Base-by-base conservation (phyloP, 306 rosid species). In the Castanopsis chinensis region DNA sequence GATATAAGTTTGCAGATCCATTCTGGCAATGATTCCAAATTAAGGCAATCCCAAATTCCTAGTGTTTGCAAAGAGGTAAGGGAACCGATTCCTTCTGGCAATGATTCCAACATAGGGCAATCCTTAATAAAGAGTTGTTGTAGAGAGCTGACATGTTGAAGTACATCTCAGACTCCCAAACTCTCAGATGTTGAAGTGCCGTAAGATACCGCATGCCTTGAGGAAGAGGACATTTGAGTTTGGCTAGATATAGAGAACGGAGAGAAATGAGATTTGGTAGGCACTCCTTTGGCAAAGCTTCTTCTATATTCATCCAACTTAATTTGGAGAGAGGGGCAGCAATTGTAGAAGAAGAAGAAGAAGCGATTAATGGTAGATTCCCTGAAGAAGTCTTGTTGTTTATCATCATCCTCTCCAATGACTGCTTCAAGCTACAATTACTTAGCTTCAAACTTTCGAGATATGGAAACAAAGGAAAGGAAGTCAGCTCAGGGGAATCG, bases 21-120 rank as follows among this genome's bases (percentile, higher is more conserved):
- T 3, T 45, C 52, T 0, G 52, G 52, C 52, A 45, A 45, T 12
- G 52, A 45, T 12, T 9, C 15, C 52, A 45, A 45, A 0, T 45
- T 12, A 3, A 4, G 52, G 14, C 52, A 45, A 0, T 0, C 0
- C 52, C 0, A 0, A 45, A 45, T 11, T 0, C 0, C 0, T 4
- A 45, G 52, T 0, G 0, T 45, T 12, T 11, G 52, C 3, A 33
- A 2, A 35, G 5, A 37, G 5, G 43, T 37, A 37, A 5, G 43
- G 7, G 7, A 7, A 37, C 43, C 43, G 5, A 37, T 37, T 6
- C 43, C 5, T 1, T 37, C 43, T 5, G 43, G 43, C 43, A 37
- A 37, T 6, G 8, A 37, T 6, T 5, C 8, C 43, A 37, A 37
- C 1, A 5, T 7, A 7, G 9, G 9, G 8, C 43, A 37, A 5